Evolutionary conservation across 805 yeast species (phyloP).

Genomic region (Metschnikowia shivogae): DNA sequence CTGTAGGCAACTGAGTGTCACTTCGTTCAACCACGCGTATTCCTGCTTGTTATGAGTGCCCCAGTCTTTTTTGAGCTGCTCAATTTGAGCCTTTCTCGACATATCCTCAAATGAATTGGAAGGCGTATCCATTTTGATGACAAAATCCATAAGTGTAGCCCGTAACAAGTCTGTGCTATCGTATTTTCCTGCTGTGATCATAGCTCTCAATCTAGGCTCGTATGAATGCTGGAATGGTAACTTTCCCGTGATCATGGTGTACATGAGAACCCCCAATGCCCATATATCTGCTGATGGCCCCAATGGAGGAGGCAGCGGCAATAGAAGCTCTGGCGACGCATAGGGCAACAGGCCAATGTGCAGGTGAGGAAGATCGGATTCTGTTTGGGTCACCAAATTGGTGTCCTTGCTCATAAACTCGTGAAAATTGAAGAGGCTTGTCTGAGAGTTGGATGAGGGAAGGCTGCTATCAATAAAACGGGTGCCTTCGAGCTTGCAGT

Average conservation of each 20-base stretch:
- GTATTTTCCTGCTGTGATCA: conserved; percentile 65
- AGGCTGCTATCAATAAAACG: conserved; percentile 18
- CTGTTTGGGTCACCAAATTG: conserved; percentile 20
- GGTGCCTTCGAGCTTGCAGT: conserved; percentile 31
- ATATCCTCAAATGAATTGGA: conserved; percentile 15
- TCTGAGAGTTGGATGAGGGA: conserved; percentile 9
- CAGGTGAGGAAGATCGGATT: conserved; percentile 51
- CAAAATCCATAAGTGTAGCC: conserved; percentile 35
- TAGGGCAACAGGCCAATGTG: conserved; percentile 89
- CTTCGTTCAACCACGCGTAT: conserved; percentile 26
- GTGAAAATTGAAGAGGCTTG: conserved; percentile 12
- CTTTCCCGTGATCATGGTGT: conserved; percentile 66
- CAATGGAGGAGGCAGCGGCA: conserved; percentile 55
- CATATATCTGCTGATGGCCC: conserved; percentile 79
- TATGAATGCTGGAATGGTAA: conserved; percentile 83
- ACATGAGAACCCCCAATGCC: conserved; percentile 83
- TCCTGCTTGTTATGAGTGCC: conserved; percentile 17
- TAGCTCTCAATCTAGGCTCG: conserved; percentile 71
- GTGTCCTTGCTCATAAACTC: conserved; percentile 14
- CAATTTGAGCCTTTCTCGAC: conserved; percentile 9
- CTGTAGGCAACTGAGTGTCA: conserved; percentile 53
- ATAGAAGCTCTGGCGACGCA: conserved; percentile 82
- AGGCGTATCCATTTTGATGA: conserved; percentile 16
- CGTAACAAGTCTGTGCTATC: conserved; percentile 43
- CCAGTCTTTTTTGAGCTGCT: conserved; percentile 17